Percentiles rank a stretch among this genome's conserved stretches.
Conservation (phyloP, 2,329 filamentous ascomycete genomes). For the Talaromyces sp. region DNA sequence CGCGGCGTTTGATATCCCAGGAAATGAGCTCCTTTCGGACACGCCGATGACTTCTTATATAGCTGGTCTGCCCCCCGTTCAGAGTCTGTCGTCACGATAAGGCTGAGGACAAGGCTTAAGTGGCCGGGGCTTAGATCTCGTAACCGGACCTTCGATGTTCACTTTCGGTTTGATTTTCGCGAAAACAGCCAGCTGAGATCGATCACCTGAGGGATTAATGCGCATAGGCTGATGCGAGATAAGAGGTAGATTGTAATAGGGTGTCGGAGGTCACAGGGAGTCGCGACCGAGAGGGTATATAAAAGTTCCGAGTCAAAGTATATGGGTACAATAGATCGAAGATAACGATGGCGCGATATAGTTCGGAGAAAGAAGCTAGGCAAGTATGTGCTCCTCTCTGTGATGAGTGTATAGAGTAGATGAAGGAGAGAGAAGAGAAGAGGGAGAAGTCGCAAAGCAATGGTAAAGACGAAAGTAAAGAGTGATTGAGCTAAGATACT, state of each 20-base stretch:
- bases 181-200: slow-evolving; percentile 19
- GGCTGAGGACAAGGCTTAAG: slow-evolving; percentile 10
- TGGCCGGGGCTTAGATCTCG: slow-evolving; percentile 4
- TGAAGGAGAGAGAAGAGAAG: not conserved
- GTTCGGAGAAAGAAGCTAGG: not conserved
- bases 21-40: not conserved
- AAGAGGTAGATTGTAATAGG: not conserved
- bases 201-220: slow-evolving; percentile 2
- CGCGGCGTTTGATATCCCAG: slow-evolving; percentile 3
- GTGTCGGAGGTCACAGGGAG: not conserved
- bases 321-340: slow-evolving; percentile 3
- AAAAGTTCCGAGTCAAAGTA: slow-evolving; percentile 5
- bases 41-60: slow-evolving; percentile 3
- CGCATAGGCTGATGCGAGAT: not conserved
- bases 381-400: not conserved
- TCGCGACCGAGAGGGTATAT: not conserved
- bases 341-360: slow-evolving; percentile 9
- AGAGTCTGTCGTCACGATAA: not conserved
- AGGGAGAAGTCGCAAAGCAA: not conserved
- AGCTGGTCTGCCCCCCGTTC: not conserved
- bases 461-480: not conserved
- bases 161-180: slow-evolving; percentile 1
- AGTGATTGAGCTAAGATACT: not conserved
- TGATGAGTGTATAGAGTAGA: not conserved
- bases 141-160: not conserved